Evolutionary conservation across 345 rosid genomes (phyloP), one percentile per base, ranked within the genome.

Genomic region (Ailanthus altissimus): DNA sequence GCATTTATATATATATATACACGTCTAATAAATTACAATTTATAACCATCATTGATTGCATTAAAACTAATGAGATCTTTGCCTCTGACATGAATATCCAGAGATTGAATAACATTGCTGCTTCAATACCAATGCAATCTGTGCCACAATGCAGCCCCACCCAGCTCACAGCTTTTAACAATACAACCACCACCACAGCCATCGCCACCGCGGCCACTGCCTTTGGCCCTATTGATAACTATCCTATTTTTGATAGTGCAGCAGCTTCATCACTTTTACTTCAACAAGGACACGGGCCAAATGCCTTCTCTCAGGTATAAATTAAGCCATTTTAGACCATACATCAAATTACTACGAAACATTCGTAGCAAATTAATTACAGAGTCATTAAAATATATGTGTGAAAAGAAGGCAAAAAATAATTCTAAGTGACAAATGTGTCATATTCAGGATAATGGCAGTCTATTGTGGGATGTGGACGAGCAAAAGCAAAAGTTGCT

Each of bases 401-500:
- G 12, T 38, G 6, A 7, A 7, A 20, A 6, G 15, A 9, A 49
- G 14, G 12, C n/a, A n/a, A n/a, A n/a, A n/a, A n/a, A 49, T 13
- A 20, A 11, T 42, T 14, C 59, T 68, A 61, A 16, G 47, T 47
- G 75, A 75, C 81, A 78, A 80, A 77, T 16, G 64, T 72, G 75
- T 83, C 83, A 58, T 74, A 83, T 79, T 84, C 88, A 87, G 87
- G 90, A 78, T 69, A 78, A 70, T 79, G 84, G 74, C 9, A 57
- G 74, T 78, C 64, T 78, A 72, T 15, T 86, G 65, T 88, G 89
- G 92, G 89, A 85, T 75, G 85, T 81, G 68, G 93, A 84, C 15
- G 91, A 84, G 61, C 86, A 83, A 78, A 84, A 81, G 79, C 89
- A 85, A 80, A 83, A 82, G 68, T 63, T 83, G 84, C 79, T 73